Evolutionary conservation across 495 filamentous ascomycete species (phyloP).

Genomic region (Penicillium atrosanguineum): DNA sequence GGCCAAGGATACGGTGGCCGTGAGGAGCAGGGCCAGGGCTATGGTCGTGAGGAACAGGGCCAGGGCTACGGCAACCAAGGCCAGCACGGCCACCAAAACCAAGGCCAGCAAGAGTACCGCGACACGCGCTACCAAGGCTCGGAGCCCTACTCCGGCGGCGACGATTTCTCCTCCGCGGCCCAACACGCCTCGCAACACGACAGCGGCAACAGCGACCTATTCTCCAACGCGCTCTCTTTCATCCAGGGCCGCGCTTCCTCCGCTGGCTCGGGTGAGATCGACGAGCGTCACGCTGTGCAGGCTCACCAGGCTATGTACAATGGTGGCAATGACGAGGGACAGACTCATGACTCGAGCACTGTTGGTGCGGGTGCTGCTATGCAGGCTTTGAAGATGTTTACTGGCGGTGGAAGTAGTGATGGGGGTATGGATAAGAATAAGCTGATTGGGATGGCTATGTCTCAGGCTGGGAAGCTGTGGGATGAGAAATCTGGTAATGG

Average conservation of each 20-base stretch:
- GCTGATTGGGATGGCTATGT: slow-evolving; percentile 68
- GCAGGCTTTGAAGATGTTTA: slow-evolving; percentile 69
- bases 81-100: not conserved
- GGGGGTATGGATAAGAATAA: slow-evolving; percentile 51
- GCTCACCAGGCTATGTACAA: slow-evolving; percentile 59
- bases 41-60: not conserved
- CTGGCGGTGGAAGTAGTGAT: slow-evolving; percentile 30
- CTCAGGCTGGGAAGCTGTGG: slow-evolving; percentile 63
- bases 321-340: slow-evolving; percentile 25
- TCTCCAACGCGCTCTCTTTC: slow-evolving; percentile 47
- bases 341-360: slow-evolving; percentile 35
- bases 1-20: no score
- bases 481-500: slow-evolving; percentile 53
- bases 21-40: not conserved
- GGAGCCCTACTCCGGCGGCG: slow-evolving; percentile 11
- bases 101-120: slow-evolving; percentile 14
- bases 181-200: slow-evolving; percentile 47
- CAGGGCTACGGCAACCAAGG: not conserved
- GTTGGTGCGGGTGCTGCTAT: slow-evolving; percentile 63
- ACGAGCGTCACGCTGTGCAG: slow-evolving; percentile 54
- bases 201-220: slow-evolving; percentile 41
- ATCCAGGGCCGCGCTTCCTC: slow-evolving; percentile 31
- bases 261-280: slow-evolving; percentile 41
- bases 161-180: slow-evolving; percentile 47
- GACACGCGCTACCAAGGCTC: slow-evolving; percentile 17